A percentile compares a stretch with the other conserved stretches of the same genome.
Evolutionary conservation across 2,329 filamentous ascomycete species (phyloP).

Genomic region (Rutstroemia sp.): DNA sequence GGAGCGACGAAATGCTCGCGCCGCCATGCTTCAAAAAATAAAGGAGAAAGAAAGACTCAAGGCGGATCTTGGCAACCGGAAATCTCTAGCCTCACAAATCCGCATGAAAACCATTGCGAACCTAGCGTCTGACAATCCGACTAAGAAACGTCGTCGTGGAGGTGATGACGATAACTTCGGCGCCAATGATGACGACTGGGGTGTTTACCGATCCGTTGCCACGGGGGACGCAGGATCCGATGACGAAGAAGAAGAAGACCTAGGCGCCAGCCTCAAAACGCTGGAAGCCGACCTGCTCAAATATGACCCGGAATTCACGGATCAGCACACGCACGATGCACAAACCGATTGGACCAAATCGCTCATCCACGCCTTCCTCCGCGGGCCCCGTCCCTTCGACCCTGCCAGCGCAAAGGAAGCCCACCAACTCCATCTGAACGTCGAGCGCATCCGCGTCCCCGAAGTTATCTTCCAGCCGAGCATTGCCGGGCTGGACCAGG

Average conservation of each 20-base stretch:
- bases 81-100: slow-evolving; percentile 91
- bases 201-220: slow-evolving; percentile 88
- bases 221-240: slow-evolving; percentile 79
- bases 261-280: slow-evolving; percentile 61
- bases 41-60: slow-evolving; percentile 91
- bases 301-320: slow-evolving; percentile 82
- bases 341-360: slow-evolving; percentile 94
- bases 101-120: slow-evolving; percentile 98
- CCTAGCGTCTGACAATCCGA: slow-evolving; percentile 80
- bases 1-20: slow-evolving; percentile 69
- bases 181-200: slow-evolving; percentile 96
- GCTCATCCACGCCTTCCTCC: slow-evolving; percentile 80
- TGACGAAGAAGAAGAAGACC: slow-evolving; percentile 86
- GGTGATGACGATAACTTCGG: slow-evolving; percentile 95
- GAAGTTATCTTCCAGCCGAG: slow-evolving; percentile 90
- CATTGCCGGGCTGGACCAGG: slow-evolving; percentile 88
- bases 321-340: slow-evolving; percentile 85
- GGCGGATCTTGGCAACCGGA: slow-evolving; percentile 90
- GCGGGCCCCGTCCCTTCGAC: slow-evolving; percentile 82
- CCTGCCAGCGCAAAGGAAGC: slow-evolving; percentile 70
- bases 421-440: slow-evolving; percentile 89
- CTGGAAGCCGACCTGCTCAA: slow-evolving; percentile 80
- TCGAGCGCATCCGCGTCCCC: slow-evolving; percentile 89
- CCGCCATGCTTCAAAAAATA: slow-evolving; percentile 68
- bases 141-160: slow-evolving; percentile 76